Base-by-base conservation (phyloP, 208 protist species). In the Wallacemonas sp. region DNA sequence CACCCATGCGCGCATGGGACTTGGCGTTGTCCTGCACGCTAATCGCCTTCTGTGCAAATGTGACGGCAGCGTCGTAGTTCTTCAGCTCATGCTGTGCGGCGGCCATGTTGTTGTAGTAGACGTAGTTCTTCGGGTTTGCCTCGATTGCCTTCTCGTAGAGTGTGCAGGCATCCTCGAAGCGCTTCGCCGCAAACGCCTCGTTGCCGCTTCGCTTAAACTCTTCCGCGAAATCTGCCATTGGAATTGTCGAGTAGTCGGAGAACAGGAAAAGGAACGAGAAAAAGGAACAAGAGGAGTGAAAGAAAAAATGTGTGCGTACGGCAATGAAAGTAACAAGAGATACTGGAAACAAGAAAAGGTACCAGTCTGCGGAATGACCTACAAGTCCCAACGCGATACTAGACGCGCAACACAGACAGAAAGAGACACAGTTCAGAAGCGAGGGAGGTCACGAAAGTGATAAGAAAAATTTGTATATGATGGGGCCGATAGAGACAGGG, bases 101-200 rank as follows among this genome's bases (percentile, higher is more conserved):
- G n/a, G 95, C 81, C 43, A 82, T 76, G 77, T 98, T 98, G 75
- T 93, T 96, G 73, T 86, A 84, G 56, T 90, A 79, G 34, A 87
- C 73, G 49, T 78, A 78, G 78, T 92, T 96, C 2, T 74, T 44
- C 46, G 87, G 74, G 56, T 94, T 85, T 29, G 79, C 55, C 65
- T 83, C 70, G 44, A 94, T 79, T 21, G 88, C 92, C 67, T 91
- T 71, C 36, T 87, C 74, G 67, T 97, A 97, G 11, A 90, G 49
- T 23, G 74, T 61, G 11, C 89, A 64, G 48, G 92, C 90, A 29
- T 93, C 92, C 44, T 91, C 76, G 65, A 73, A 96, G 21, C 80
- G 73, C 67, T 90, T 93, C 21, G 73, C 76, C 14, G 62, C 60
- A 49, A 91, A 97, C n/a, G 80, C 72, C 48, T 84, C 78, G 65